Base-by-base conservation (phyloP, 1,284 basidiomycete genomes). In the Jaminaea rosea region DNA sequence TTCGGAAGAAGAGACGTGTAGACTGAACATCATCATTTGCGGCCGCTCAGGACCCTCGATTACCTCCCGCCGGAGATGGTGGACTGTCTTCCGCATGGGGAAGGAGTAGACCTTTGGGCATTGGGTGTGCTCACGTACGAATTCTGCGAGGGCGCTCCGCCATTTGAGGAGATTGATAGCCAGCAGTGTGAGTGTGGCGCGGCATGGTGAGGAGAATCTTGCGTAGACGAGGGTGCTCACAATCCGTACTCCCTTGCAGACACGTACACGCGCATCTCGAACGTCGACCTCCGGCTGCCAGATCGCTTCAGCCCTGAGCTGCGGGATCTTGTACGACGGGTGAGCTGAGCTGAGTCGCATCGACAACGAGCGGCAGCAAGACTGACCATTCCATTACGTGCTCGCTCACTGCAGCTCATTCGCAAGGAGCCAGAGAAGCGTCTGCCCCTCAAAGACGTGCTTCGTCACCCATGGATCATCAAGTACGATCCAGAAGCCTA, bases 21-120 rank as follows among this genome's bases (percentile, higher is more conserved):
- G n/a, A n/a, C n/a, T n/a, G n/a, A n/a, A n/a, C n/a, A n/a, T n/a
- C n/a, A n/a, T n/a, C n/a, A n/a, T n/a, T n/a, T n/a, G n/a, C n/a
- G n/a, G n/a, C n/a, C n/a, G n/a, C n/a, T n/a, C n/a, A n/a, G n/a
- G 3, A 98, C 94, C 3, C 78, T 96, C 44, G 94, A 98, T 75
- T 98, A 98, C 71, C 81, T 99, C 1, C 92, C 94, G 0, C 94
- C 94, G 11, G 94, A 98, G 78, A 98, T 98, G 94, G 87, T 98
- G 11, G 89, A 96, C 65, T 85, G 85, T 0, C 9, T 24, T 21
- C 28, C 46, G 28, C 46, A 47, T 29, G 46, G 46, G 9, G 87
- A 90, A 69, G 85, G 84, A 67, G 91, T 94, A 28, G 94, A 98
- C 67, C 81, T 92, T 48, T 99, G 94, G 94, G 93, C 94, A 0